phyloP scores from a whole-genome alignment of 1,284 basidiomycete species.

The Taiwanofungus camphoratus region DNA sequence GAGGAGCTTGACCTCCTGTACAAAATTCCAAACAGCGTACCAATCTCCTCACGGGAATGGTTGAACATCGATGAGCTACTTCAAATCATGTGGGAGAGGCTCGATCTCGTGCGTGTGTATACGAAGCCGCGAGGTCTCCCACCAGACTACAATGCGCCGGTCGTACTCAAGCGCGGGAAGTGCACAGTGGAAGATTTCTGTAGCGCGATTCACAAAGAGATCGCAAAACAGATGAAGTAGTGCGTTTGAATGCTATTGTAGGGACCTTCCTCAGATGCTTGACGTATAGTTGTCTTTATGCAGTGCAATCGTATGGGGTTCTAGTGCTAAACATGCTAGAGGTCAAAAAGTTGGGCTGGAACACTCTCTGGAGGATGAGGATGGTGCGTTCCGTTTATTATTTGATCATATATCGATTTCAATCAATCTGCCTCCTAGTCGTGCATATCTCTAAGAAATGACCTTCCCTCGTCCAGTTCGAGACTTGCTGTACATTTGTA shows the following conservation, averaged over 20 bases:
- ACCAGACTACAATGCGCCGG: conserved; percentile 84
- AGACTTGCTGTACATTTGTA: conserved; percentile 8
- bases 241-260: conserved; percentile 31
- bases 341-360: conserved; percentile 96
- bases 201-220: conserved; percentile 85
- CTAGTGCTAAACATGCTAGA: conserved; percentile 92
- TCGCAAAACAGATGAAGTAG: conserved; percentile 92
- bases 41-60: conserved; percentile 91
- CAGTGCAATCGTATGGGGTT: conserved; percentile 89
- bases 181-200: conserved; percentile 90
- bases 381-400: conserved; percentile 46
- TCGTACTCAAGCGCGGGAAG: conserved; percentile 74
- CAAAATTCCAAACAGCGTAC: conserved; percentile 94
- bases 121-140: conserved; percentile 90
- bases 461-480: conserved; percentile 1
- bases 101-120: conserved; percentile 89
- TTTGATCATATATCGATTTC: background rate
- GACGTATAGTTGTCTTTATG: conserved; percentile 6
- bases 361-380: conserved; percentile 86
- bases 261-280: conserved; percentile 3
- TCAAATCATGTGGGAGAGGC: conserved; percentile 86
- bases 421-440: conserved; percentile 39
- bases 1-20: conserved; percentile 96
- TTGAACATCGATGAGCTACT: conserved; percentile 95
- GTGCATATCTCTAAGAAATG: conserved; percentile 82